phyloP scores from a whole-genome alignment of 305 asterid species.

The Rubia peregrina region DNA sequence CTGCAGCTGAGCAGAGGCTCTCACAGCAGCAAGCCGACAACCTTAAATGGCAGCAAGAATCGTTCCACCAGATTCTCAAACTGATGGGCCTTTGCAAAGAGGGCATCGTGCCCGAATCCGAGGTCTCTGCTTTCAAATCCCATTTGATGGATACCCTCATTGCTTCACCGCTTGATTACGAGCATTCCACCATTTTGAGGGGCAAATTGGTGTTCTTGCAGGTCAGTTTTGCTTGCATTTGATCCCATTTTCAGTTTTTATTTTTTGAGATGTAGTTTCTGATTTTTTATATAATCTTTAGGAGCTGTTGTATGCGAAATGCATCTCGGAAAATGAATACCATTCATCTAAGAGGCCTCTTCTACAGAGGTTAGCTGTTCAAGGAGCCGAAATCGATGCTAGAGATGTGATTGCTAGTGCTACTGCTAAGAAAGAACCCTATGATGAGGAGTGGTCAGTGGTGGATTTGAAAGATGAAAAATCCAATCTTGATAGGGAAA shows the following conservation, averaged over 20 bases:
- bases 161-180: constrained; percentile 62
- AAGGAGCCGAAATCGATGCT: constrained; percentile 78
- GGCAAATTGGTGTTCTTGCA: constrained; percentile 90
- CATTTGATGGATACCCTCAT: constrained; percentile 66
- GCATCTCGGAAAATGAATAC: constrained; percentile 79
- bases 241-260: background rate
- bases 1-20: constrained; percentile 85
- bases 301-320: constrained; percentile 67
- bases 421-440: constrained; percentile 30
- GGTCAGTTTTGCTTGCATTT: constrained; percentile 31
- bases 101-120: constrained; percentile 59
- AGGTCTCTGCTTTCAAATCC: constrained; percentile 68
- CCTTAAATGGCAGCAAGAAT: constrained; percentile 94
- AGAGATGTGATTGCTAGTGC: constrained; percentile 46
- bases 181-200: constrained; percentile 55
- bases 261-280: background rate
- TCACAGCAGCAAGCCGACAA: constrained; percentile 83
- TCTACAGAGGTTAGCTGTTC: constrained; percentile 77
- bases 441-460: constrained; percentile 67
- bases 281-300: constrained; percentile 10
- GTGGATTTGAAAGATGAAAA: constrained; percentile 65
- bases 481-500: constrained; percentile 19
- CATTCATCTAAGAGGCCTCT: constrained; percentile 85
- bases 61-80: constrained; percentile 82
- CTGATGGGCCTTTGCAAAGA: constrained; percentile 79